Evolutionary conservation across 2,329 filamentous ascomycete species (phyloP), one percentile per base, ranked within the genome.

Genomic region (Colletotrichum neosansevieriae): DNA sequence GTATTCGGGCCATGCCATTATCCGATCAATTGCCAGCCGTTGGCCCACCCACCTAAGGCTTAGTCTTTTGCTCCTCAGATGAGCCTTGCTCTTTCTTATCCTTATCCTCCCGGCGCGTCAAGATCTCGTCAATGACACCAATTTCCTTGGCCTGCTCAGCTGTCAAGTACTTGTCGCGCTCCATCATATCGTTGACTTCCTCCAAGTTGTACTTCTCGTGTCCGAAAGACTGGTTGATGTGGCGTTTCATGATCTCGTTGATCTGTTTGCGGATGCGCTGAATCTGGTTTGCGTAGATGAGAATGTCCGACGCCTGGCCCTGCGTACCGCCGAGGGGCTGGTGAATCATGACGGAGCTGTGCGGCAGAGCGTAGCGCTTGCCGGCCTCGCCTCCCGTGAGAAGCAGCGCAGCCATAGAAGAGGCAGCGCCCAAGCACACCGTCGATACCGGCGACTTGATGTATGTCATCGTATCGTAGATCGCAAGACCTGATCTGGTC

Each of bases 391-490:
- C 96, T 53, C 95, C 96, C 54, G 92, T 92, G 1, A 99, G 88
- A 1, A 99, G 84, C 24, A 99, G 85, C 1, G 92, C 94, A 6
- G 94, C 96, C 96, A 99, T 99, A 3, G 92, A 96, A 1, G 96
- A 95, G 0, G 97, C 96, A 75, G 97, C 93, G 7, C 96, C 96
- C 49, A 99, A 88, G 76, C 96, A 98, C 34, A 99, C 96, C 0
- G 96, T 99, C 49, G 92, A 95, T 0, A 99, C 94, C 1, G 95
- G 94, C 3, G 93, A 93, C 69, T 91, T 90, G 77, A 99, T 98
- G 80, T 99, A 99, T 74, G 92, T 90, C 95, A 99, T 98, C 12
- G 96, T 99, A 79, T 99, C 96, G 85, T 99, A 99, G 75, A 99
- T 98, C 29, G 96, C 94, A 69, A 92, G 85, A 15, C 90, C 89